Percentiles rank a stretch among this genome's conserved stretches.
These are phyloP conservation scores for Fistulina hepatica DNA, from an alignment of 1,284 basidiomycete genomes.

Conservation along the genomic window DNA sequence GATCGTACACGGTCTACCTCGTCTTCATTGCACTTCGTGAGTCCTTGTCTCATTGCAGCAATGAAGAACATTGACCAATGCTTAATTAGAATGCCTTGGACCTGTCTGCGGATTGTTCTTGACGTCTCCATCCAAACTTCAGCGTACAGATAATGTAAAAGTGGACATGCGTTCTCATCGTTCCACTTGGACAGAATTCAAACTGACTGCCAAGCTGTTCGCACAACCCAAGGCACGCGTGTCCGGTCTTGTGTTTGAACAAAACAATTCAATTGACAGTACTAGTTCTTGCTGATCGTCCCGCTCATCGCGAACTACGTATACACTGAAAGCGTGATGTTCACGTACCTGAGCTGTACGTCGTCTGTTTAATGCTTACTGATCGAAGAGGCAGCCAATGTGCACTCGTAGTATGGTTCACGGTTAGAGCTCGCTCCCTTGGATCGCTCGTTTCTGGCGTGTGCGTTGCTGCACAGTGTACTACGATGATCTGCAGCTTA, in stretches of 20 bases:
- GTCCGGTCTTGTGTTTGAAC: neutral
- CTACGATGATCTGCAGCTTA: too few relatives aligned
- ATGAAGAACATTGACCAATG: neutral
- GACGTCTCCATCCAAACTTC: slow-evolving; percentile 8
- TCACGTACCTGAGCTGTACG: slow-evolving; percentile 10
- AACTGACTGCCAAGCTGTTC: slow-evolving; percentile 9
- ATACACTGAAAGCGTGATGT: slow-evolving; percentile 11
- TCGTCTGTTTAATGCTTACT: neutral
- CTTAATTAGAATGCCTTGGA: slow-evolving; percentile 1
- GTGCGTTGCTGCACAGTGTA: too few relatives aligned
- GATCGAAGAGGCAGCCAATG: neutral
- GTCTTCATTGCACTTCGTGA: slow-evolving; percentile 12
- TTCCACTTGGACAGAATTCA: slow-evolving; percentile 5
- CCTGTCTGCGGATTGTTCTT: slow-evolving; percentile 11
- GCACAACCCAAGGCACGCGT: slow-evolving; percentile 2
- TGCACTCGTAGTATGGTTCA: slow-evolving; percentile 9
- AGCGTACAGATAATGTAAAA: slow-evolving; percentile 9
- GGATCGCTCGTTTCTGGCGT: slow-evolving; percentile 14
- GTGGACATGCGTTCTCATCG: slow-evolving; percentile 4
- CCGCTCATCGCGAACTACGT: slow-evolving; percentile 8
- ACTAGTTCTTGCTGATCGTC: slow-evolving; percentile 9
- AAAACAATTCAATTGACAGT: neutral
- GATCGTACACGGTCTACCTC: slow-evolving; percentile 13
- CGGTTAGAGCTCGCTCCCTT: slow-evolving; percentile 12
- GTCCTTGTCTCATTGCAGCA: neutral